These are phyloP conservation scores for Xylariaceae sp. DNA, from an alignment of 2,329 filamentous ascomycete species.

Conservation along the genomic window DNA sequence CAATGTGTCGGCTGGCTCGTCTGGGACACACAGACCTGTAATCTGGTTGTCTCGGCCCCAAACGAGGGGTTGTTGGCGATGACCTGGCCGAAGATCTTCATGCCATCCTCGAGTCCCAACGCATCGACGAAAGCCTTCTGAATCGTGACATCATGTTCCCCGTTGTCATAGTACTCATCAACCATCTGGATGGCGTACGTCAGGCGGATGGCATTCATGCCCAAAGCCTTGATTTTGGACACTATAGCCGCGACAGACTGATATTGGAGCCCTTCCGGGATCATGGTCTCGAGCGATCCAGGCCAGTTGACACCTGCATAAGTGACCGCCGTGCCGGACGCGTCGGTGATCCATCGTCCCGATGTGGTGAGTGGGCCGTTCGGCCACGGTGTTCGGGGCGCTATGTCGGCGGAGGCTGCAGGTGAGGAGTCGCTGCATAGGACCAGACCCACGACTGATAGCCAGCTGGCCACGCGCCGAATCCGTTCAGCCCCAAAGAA, in stretches of 20 bases:
- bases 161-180: conserved; percentile 50
- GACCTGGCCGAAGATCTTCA: conserved; percentile 44
- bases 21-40: conserved; percentile 36
- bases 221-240: conserved; percentile 50
- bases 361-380: conserved; percentile 40
- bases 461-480: conserved; percentile 8
- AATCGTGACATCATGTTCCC: conserved; percentile 42
- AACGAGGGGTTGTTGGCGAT: conserved; percentile 54
- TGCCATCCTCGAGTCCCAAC: conserved; percentile 48
- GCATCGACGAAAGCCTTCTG: conserved; percentile 40
- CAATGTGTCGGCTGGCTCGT: not conserved
- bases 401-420: not conserved
- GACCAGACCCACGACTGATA: not conserved
- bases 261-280: conserved; percentile 61
- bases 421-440: too few relatives aligned
- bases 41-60: conserved; percentile 46
- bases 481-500: not conserved
- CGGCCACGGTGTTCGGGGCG: conserved; percentile 32
- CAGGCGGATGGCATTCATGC: conserved; percentile 59
- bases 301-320: conserved; percentile 59
- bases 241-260: conserved; percentile 53
- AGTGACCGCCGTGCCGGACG: conserved; percentile 39
- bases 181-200: conserved; percentile 62
- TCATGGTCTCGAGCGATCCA: conserved; percentile 55
- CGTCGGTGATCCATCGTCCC: conserved; percentile 41